phyloP scores from a whole-genome alignment of 176 grass and related monocot species.

The Zoysia japonica region DNA sequence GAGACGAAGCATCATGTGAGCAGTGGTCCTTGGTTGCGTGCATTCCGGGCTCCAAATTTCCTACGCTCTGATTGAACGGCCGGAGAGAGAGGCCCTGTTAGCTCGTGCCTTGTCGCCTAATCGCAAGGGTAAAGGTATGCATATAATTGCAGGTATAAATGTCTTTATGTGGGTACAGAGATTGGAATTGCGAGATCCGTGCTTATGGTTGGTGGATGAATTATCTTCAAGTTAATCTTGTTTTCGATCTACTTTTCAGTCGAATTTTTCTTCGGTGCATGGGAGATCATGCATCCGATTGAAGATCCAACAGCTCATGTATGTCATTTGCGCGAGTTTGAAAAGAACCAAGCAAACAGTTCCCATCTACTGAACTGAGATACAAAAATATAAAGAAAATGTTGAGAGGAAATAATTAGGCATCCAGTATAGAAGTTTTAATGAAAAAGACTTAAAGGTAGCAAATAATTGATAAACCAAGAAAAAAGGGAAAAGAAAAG shows the following conservation, averaged over 20 bases:
- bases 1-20: slow-evolving; percentile 9
- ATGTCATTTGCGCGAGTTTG: neutral
- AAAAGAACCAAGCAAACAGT: neutral
- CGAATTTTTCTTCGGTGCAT: neutral
- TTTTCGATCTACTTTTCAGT: neutral
- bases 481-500: neutral
- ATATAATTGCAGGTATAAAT: slow-evolving; percentile 20
- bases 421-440: neutral
- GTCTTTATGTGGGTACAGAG: slow-evolving; percentile 18
- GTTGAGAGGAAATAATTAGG: neutral
- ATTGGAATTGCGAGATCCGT: slow-evolving; percentile 27
- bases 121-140: slow-evolving; percentile 13
- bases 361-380: neutral
- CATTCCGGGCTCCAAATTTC: slow-evolving; percentile 44
- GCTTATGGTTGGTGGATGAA: slow-evolving; percentile 12
- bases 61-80: slow-evolving; percentile 13
- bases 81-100: neutral
- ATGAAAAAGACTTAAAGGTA: neutral
- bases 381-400: neutral
- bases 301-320: no score
- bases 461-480: neutral
- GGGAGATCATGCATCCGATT: neutral
- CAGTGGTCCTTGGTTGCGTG: slow-evolving; percentile 44
- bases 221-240: neutral
- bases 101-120: slow-evolving; percentile 39